Conservation (phyloP, 148 eudicot genomes). For the Rheum nobile region DNA sequence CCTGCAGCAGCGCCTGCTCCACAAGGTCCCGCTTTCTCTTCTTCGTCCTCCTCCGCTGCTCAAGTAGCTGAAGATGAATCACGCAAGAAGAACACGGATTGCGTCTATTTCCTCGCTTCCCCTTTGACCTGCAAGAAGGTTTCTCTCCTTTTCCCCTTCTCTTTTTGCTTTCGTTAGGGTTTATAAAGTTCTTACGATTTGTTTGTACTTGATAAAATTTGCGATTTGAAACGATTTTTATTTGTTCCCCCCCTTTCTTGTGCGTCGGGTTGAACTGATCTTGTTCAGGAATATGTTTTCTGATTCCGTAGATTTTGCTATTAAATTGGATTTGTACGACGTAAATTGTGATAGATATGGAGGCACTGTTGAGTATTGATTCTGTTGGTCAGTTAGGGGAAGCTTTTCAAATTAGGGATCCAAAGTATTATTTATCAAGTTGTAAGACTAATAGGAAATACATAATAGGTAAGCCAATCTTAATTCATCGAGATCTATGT, state of each 20-base stretch:
- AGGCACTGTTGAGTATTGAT: not conserved
- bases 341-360: not conserved
- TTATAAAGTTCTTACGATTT: slow-evolving; percentile 3
- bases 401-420: not conserved
- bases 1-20: slow-evolving; percentile 6
- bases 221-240: not conserved
- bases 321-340: not conserved
- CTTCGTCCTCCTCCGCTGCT: slow-evolving; percentile 12
- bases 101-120: slow-evolving; percentile 85
- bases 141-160: not conserved
- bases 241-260: not conserved
- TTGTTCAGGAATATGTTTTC: not conserved
- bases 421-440: not conserved
- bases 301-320: not conserved
- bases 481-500: not conserved
- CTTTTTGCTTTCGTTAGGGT: not conserved
- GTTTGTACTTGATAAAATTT: not conserved
- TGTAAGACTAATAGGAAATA: not conserved
- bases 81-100: slow-evolving; percentile 69
- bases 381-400: not conserved
- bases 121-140: slow-evolving; percentile 94
- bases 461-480: not conserved
- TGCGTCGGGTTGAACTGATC: not conserved
- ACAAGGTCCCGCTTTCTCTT: slow-evolving; percentile 6
- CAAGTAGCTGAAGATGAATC: slow-evolving; percentile 46